phyloP scores from a whole-genome alignment of 441 rosid species.

The Populus trichocarpa region DNA sequence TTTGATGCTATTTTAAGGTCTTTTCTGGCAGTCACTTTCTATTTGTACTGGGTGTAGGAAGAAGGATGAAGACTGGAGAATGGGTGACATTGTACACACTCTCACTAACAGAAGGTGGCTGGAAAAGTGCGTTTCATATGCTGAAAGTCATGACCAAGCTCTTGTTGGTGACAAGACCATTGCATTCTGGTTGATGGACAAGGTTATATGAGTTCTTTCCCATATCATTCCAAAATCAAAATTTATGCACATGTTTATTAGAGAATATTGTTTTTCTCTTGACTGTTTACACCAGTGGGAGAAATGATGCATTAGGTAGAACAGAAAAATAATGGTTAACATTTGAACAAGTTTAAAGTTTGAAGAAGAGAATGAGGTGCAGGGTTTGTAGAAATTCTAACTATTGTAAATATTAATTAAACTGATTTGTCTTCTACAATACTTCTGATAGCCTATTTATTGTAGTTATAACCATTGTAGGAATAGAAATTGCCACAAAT shows the following conservation, averaged over 20 bases:
- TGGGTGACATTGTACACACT: constrained; percentile 68
- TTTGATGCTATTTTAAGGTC: constrained; percentile 1
- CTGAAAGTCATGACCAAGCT: constrained; percentile 99
- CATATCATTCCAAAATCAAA: background rate
- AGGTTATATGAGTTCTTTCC: constrained; percentile 43
- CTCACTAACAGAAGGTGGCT: constrained; percentile 95
- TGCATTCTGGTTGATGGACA: constrained; percentile 99
- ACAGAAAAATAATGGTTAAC: background rate
- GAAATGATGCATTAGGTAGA: background rate
- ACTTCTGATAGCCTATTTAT: background rate
- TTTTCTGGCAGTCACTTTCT: constrained; percentile 9
- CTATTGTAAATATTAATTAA: background rate
- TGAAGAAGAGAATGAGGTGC: background rate
- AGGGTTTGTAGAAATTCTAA: background rate
- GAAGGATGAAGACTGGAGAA: constrained; percentile 89
- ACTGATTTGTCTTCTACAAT: background rate
- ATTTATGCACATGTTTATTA: background rate
- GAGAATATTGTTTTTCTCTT: background rate
- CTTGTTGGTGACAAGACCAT: constrained; percentile 97
- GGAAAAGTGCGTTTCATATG: constrained; percentile 85
- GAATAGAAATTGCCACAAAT: background rate
- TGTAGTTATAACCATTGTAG: background rate
- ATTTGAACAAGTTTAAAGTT: background rate
- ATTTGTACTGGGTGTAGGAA: constrained; percentile 41
- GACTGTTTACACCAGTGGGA: background rate